These are phyloP conservation scores for Verticillium albo-atrum DNA, from an alignment of 2,329 filamentous ascomycete species.

Conservation along the genomic window DNA sequence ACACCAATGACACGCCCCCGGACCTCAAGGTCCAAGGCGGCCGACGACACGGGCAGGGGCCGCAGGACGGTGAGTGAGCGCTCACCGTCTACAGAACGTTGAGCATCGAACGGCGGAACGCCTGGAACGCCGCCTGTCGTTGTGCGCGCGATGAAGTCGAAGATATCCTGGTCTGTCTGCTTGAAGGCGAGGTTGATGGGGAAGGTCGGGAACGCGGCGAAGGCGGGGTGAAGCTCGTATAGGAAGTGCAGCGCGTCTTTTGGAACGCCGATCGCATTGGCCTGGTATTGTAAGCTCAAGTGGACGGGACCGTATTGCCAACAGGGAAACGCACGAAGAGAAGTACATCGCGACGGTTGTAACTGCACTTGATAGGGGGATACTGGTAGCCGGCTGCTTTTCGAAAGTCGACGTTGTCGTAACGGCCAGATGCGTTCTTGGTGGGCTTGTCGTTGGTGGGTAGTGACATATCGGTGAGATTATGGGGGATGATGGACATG, in stretches of 20 bases:
- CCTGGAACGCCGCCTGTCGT: conserved; percentile 29
- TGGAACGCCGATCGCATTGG: conserved; percentile 32
- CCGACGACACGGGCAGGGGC: conserved; percentile 28
- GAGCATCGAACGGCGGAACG: conserved; percentile 33
- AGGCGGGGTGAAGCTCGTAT: conserved; percentile 38
- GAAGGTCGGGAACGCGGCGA: conserved; percentile 42
- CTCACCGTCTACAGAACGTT: conserved; percentile 36
- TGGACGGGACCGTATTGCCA: too few relatives aligned
- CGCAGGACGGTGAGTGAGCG: conserved; percentile 31
- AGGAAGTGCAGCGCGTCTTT: conserved; percentile 36
- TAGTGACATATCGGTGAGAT: not conserved
- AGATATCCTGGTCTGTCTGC: conserved; percentile 38
- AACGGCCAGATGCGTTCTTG: conserved; percentile 30
- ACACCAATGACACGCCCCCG: conserved; percentile 35
- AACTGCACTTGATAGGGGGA: conserved; percentile 31
- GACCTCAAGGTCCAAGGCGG: conserved; percentile 32
- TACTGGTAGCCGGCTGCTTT: conserved; percentile 32
- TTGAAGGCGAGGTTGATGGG: conserved; percentile 41
- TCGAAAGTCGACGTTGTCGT: conserved; percentile 35
- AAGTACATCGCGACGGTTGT: conserved; percentile 37
- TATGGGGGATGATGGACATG: not conserved
- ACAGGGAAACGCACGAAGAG: conserved; percentile 28
- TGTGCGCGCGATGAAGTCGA: conserved; percentile 32
- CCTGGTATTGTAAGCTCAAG: conserved; percentile 19
- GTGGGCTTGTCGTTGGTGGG: conserved; percentile 21